These are phyloP conservation scores for Paecilomyces dactylethromorphus DNA, from an alignment of 2,329 filamentous ascomycete species.

Conservation along the genomic window DNA sequence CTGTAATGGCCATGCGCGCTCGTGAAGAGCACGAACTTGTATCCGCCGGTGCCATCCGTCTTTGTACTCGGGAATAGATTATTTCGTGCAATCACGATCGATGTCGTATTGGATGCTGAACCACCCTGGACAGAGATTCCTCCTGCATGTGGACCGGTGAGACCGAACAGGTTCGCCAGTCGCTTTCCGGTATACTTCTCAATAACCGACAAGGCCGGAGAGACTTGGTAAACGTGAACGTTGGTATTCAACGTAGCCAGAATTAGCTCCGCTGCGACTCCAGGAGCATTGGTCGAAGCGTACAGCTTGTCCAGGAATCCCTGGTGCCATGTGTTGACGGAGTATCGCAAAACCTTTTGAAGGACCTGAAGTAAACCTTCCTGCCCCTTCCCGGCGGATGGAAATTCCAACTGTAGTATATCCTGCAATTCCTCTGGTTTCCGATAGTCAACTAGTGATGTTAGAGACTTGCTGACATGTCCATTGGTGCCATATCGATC, in stretches of 20 bases:
- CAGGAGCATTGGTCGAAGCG: conserved; percentile 80
- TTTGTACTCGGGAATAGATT: conserved; percentile 76
- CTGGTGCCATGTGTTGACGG: conserved; percentile 98
- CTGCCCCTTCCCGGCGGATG: conserved; percentile 54
- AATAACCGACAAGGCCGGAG: conserved; percentile 77
- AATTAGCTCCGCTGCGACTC: conserved; percentile 76
- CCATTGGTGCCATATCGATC: conserved; percentile 51
- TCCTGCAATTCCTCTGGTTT: conserved; percentile 54
- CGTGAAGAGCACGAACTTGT: conserved; percentile 77
- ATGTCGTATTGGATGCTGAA: conserved; percentile 75
- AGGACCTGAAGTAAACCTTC: conserved; percentile 68
- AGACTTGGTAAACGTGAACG: conserved; percentile 88
- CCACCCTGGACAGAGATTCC: conserved; percentile 76
- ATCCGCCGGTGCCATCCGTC: conserved; percentile 56
- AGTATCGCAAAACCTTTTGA: conserved; percentile 68
- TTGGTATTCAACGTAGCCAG: conserved; percentile 88
- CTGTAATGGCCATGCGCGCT: conserved; percentile 89
- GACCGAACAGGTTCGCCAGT: conserved; percentile 71
- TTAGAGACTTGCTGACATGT: conserved; percentile 50
- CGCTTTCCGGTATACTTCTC: conserved; percentile 74
- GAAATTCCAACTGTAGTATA: conserved; percentile 48
- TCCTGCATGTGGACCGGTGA: conserved; percentile 60
- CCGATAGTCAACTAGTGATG: conserved; percentile 58
- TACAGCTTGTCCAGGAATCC: conserved; percentile 96
- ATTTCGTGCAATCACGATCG: conserved; percentile 82